Evolutionary conservation across 495 filamentous ascomycete species (phyloP), one percentile per base, ranked within the genome.

Genomic region (Podospora pseudopauciseta): DNA sequence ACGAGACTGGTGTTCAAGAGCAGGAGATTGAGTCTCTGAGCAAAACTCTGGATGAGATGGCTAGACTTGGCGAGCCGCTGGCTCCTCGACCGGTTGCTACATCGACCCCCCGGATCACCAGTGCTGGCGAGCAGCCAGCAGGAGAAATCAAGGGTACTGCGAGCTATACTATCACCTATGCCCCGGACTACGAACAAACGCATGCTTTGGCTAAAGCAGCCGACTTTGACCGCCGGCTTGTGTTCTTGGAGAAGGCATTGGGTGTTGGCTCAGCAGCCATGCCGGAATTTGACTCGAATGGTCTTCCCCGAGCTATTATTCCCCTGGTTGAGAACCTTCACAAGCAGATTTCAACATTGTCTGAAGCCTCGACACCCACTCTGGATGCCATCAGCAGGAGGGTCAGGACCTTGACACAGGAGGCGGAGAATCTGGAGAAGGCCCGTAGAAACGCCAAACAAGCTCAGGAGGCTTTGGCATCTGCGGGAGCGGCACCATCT

Each of bases 201-300:
- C 87, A 89, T 73, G 82, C 90, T 20, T 84, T 97, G 15, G 86
- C 89, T 20, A 91, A 92, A 73, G 92, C 92, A 5, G 92, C 93
- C 27, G 91, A 94, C 66, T 96, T 98, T 68, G 95, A 97, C 75
- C 81, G 85, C 39, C 89, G 95, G 4, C 84, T 99, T 3, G 80
- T 89, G 0, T 73, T 89, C 7, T 81, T 99, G 39, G 95, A 99
- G 79, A 88, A 87, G 62, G 86, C 89, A 2, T 86, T 98, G 60
- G 96, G 96, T 18, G 84, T 97, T 55, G 88, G 86, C 15, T 88
- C 86, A 15, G 84, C 88, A 5, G 83, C 86, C 4, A 86, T 92
- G 69, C 85, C 90, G 6, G 86, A 90, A 64, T 74, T 90, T 18
- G 85, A 86, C 62, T 80, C 86, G 1, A 82, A 82, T 44, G 81